phyloP scores from a whole-genome alignment of 164 flowering plant species.

The Chimonanthus praecox region DNA sequence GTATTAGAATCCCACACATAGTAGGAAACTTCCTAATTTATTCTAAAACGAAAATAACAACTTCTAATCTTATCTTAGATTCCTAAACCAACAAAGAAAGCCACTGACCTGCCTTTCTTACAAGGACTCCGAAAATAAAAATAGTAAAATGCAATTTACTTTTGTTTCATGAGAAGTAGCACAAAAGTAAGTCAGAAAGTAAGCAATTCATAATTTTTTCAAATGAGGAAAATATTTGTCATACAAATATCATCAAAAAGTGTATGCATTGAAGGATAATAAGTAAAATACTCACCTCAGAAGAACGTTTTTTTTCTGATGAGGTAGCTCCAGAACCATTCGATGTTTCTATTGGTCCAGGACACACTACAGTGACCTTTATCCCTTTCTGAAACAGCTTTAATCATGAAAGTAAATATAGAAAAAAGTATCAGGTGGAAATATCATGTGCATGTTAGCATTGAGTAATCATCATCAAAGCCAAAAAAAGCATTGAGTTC shows the following conservation, averaged over 20 bases:
- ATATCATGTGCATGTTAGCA: background rate
- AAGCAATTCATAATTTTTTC: background rate
- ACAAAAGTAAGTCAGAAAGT: background rate
- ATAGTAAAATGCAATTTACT: background rate
- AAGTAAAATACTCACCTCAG: conserved; percentile 41
- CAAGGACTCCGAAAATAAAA: no score
- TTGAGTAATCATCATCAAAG: background rate
- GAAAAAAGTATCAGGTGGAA: background rate
- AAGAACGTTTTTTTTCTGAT: conserved; percentile 22
- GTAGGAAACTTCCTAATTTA: no score
- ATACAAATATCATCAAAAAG: background rate
- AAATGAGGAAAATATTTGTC: background rate
- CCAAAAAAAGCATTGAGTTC: background rate
- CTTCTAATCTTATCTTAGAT: no score
- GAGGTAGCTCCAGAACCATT: conserved; percentile 41
- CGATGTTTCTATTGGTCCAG: conserved; percentile 88
- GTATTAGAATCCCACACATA: no score
- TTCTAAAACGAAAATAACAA: no score
- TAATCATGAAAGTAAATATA: conserved; percentile 1
- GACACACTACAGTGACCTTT: conserved; percentile 89
- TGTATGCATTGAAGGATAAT: background rate
- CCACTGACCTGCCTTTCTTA: no score
- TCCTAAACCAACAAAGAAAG: no score
- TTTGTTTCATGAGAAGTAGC: background rate
- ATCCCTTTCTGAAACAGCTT: conserved; percentile 87